Base-by-base conservation (phyloP, 2,329 filamentous ascomycete species). In the Botrytis byssoidea region DNA sequence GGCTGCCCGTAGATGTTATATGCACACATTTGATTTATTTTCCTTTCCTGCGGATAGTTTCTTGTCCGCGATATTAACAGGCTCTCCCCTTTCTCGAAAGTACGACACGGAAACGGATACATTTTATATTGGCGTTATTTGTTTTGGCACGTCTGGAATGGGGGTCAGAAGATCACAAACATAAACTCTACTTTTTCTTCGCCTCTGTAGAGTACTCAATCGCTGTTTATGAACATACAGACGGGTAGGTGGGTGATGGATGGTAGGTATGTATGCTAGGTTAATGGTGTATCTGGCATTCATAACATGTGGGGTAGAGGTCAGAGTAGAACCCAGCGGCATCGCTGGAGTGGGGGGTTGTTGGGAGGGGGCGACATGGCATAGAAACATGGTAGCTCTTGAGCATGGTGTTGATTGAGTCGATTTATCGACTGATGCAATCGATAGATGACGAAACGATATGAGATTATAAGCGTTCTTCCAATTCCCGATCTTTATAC, bases 41-140 rank as follows among this genome's bases (percentile, higher is more conserved):
- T 69, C 48, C 42, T 67, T 57, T 57, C 40, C 37, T 69, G 48
- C 35, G 66, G 48, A 42, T 57, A 32, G n/a, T 69, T 57, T 40
- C 37, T 44, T 44, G 18, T 59, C n/a, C 18, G 48, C 48, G n/a
- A 57, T 42, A 42, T 37, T 57, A 25, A 59, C 37, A 69, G 55
- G 35, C 46, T 55, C 16, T n/a, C 35, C 37, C 4, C 46, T 46
- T 22, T 57, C 35, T 69, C 48, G 48, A 29, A 32, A 40, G 25
- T 57, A 66, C n/a, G 48, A 57, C n/a, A 59, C 35, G 48, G 65
- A 69, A 69, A 69, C 29, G 66, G n/a, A 69, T 57, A 57, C 35
- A 59, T 69, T 57, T 68, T 42, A 32, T 57, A 69, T 48, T n/a
- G 66, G 66, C 51, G 66, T 69, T 57, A 69, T 57, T 57, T 69